Base-by-base conservation (phyloP, 1,139 yeast genomes). In the Pichia sp. region DNA sequence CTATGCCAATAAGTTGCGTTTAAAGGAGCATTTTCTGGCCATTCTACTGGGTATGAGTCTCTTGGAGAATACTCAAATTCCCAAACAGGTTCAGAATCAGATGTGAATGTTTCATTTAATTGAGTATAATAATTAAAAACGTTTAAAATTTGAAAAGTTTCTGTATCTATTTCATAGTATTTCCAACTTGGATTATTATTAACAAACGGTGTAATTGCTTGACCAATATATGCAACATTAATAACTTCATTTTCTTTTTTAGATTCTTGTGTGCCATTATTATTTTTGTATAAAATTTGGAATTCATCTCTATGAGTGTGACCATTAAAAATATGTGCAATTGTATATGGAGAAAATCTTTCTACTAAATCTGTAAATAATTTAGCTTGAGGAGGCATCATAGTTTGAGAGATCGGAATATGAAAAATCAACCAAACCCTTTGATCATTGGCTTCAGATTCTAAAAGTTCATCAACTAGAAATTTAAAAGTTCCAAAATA, bases 381-480 rank as follows among this genome's bases (percentile, higher is more conserved):
- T 37, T 71, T 65, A 10, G 84, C 72, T 38, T 77, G 80, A 31
- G 76, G 64, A n/a, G 87, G 86, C 40, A 80, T 62, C 15, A 81
- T 68, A 50, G 80, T 84, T 45, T 69, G 72, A 19, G 76, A 71
- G 5, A 73, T 66, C 31, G 88, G 87, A 38, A 80, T 76, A 56
- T 81, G 88, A 19, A 84, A 78, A 56, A 78, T 69, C 44, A 81
- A 67, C 88, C 88, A 81, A 6, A 79, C 88, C 49, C 82, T 66
- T 57, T 78, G 76, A 35, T 74, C 76, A 10, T 62, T 65, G 26
- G 57, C 43, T 58, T 81, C 88, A 54, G 80, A 69, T 39, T 69
- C 80, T 19, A 72, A 59, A 44, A 81, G 66, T 59, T 81, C 87
- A 46, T 74, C 70, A 35, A 78, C 71, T 48, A 81, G 61, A 56